Evolutionary conservation across 345 rosid genomes (phyloP).

Genomic region (Camelina sativa): DNA sequence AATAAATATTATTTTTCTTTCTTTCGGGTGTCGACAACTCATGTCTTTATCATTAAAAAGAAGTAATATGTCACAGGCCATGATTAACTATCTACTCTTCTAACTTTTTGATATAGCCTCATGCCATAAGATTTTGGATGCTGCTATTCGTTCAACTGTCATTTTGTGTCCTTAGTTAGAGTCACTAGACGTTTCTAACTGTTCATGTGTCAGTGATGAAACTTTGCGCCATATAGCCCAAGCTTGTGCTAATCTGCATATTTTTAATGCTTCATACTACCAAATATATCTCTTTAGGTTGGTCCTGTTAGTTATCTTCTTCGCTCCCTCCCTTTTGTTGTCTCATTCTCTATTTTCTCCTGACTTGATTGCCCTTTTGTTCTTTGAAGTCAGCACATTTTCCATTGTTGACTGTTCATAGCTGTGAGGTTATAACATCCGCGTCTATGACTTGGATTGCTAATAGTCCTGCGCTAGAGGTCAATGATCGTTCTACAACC

Average conservation of each 20-base stretch:
- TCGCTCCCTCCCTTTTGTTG: slow-evolving; percentile 4
- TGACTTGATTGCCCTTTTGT: slow-evolving; percentile 42
- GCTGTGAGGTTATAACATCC: slow-evolving; percentile 90
- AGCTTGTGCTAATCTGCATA: slow-evolving; percentile 70
- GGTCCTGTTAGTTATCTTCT: slow-evolving; percentile 36
- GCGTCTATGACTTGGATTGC: slow-evolving; percentile 94
- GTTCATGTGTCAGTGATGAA: slow-evolving; percentile 95
- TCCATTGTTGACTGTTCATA: slow-evolving; percentile 80
- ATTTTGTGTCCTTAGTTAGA: slow-evolving; percentile 82
- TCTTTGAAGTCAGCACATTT: slow-evolving; percentile 82
- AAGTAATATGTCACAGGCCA: slow-evolving; percentile 86
- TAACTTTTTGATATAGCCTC: slow-evolving; percentile 74
- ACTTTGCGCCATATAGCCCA: slow-evolving; percentile 82
- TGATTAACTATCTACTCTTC: slow-evolving; percentile 77
- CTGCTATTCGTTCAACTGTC: slow-evolving; percentile 90
- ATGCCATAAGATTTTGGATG: slow-evolving; percentile 96
- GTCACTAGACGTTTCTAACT: slow-evolving; percentile 89
- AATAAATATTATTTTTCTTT: not conserved
- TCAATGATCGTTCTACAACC: slow-evolving; percentile 29
- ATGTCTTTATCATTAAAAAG: slow-evolving; percentile 82
- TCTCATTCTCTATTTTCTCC: slow-evolving; percentile 10
- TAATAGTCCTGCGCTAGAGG: too few species aligned
- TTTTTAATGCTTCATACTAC: slow-evolving; percentile 93
- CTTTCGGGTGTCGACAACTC: slow-evolving; percentile 82
- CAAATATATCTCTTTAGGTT: slow-evolving; percentile 97